phyloP scores from a whole-genome alignment of 805 yeast genomes.

The Blastobotrys terrestris region DNA sequence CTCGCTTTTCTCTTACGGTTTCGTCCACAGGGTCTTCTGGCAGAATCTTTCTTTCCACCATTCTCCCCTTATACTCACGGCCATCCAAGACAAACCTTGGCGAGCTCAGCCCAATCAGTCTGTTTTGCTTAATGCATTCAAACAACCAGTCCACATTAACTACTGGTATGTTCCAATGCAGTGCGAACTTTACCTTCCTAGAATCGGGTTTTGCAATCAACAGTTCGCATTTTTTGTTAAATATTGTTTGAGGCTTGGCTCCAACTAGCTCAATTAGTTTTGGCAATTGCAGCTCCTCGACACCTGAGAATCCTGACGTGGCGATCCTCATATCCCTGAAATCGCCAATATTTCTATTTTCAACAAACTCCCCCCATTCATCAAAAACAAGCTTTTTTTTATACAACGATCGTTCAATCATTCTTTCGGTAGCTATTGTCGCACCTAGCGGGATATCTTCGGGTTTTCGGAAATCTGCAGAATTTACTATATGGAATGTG shows the following conservation, averaged over 20 bases:
- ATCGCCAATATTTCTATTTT: constrained; percentile 27
- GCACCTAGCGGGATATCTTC: constrained; percentile 14
- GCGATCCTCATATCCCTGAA: constrained; percentile 36
- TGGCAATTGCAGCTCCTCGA: constrained; percentile 63
- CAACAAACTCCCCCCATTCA: constrained; percentile 48
- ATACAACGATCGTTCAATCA: constrained; percentile 65
- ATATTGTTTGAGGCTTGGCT: constrained; percentile 42
- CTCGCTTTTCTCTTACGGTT: too few relatives aligned
- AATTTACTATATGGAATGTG: constrained; percentile 6
- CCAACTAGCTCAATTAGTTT: constrained; percentile 54
- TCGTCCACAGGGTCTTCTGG: too few relatives aligned
- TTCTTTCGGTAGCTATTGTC: constrained; percentile 66
- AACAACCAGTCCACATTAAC: constrained; percentile 34
- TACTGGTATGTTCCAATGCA: constrained; percentile 33
- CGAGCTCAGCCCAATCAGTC: not conserved
- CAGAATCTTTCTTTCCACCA: too few relatives aligned
- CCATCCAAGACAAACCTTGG: too few relatives aligned
- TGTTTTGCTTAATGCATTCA: constrained; percentile 29
- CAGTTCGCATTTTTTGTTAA: too few relatives aligned
- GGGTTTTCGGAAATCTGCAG: constrained; percentile 1
- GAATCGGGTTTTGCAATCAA: too few relatives aligned
- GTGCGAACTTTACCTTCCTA: too few relatives aligned
- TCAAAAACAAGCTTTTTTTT: constrained; percentile 46
- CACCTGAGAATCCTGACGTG: constrained; percentile 71
- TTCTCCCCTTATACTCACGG: too few relatives aligned